Evolutionary conservation across 352 stramenopile genomes (phyloP).

Genomic region (Phytophthora multivora): DNA sequence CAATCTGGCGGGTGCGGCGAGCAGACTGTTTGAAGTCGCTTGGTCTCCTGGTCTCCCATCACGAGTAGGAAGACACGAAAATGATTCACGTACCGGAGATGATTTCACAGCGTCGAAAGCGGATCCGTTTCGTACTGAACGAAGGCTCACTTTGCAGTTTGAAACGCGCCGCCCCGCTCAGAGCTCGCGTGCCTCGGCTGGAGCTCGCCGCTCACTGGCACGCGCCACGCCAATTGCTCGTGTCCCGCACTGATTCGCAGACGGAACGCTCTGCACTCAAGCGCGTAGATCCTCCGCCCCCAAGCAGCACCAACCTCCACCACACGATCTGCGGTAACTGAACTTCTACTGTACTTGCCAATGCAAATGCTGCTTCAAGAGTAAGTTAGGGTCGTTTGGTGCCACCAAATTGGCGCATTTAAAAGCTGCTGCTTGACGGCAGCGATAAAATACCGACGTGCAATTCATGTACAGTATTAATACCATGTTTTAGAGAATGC

Average conservation of each 20-base stretch:
- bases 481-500: not conserved
- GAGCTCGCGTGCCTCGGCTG: conserved; percentile 3
- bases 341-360: not conserved
- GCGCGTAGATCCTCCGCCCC: conserved; percentile 14
- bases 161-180: conserved; percentile 1
- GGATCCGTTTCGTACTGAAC: no score
- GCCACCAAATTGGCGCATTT: no score
- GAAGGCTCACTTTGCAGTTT: conserved; percentile 1
- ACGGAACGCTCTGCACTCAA: conserved; percentile 14
- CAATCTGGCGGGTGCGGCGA: not conserved
- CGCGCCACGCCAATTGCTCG: conserved; percentile 8
- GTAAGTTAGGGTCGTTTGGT: no score
- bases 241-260: not conserved
- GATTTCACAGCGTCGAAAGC: conserved; percentile 1
- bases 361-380: not conserved
- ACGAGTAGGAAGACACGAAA: conserved; percentile 2
- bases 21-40: conserved; percentile 3
- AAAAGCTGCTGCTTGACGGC: no score
- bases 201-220: conserved; percentile 11
- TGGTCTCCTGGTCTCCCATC: not conserved
- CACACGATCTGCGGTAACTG: conserved; percentile 8
- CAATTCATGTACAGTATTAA: no score
- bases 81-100: not conserved
- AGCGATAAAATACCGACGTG: no score
- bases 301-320: conserved; percentile 12